These are phyloP conservation scores for Erythrobasidium hasegawianum DNA, from an alignment of 1,284 basidiomycete genomes.

Conservation along the genomic window DNA sequence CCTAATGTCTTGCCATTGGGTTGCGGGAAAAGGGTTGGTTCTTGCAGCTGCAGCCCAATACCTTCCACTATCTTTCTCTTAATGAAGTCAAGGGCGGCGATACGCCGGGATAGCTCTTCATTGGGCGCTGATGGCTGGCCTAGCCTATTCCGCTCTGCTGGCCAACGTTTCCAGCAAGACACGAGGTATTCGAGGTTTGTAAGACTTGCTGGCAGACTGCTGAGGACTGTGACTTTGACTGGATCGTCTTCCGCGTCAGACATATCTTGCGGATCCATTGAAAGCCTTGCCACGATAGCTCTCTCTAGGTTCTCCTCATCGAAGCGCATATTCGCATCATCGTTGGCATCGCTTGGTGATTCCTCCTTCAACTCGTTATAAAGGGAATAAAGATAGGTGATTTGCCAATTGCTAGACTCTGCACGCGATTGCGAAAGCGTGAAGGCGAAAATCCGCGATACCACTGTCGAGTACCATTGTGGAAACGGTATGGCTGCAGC, in stretches of 20 bases:
- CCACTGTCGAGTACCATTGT: conserved; percentile 40
- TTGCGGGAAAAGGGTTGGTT: conserved; percentile 87
- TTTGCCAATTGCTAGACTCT: conserved; percentile 63
- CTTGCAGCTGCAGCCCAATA: conserved; percentile 80
- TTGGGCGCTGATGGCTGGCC: conserved; percentile 59
- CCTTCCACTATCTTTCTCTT: conserved; percentile 83
- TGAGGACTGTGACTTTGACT: conserved; percentile 71
- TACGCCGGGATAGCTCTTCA: conserved; percentile 51
- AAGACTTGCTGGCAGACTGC: conserved; percentile 70
- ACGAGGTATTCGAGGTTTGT: conserved; percentile 88
- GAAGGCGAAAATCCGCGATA: conserved; percentile 52
- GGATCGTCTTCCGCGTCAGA: conserved; percentile 65
- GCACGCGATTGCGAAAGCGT: conserved; percentile 75
- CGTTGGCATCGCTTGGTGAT: conserved; percentile 52
- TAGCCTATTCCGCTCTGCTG: conserved; percentile 55
- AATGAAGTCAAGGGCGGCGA: conserved; percentile 64
- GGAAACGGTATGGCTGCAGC: conserved; percentile 36
- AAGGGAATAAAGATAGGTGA: conserved; percentile 79
- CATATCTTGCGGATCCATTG: conserved; percentile 69
- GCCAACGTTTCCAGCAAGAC: conserved; percentile 82
- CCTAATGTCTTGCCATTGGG: conserved; percentile 61
- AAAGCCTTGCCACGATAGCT: conserved; percentile 79
- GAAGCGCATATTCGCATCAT: conserved; percentile 35
- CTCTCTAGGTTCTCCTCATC: conserved; percentile 60
- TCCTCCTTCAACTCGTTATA: conserved; percentile 69